A percentile compares a stretch with the other conserved stretches of the same genome.
These are phyloP conservation scores for Colletotrichum tabaci DNA, from an alignment of 2,329 filamentous ascomycete species.

Conservation along the genomic window DNA sequence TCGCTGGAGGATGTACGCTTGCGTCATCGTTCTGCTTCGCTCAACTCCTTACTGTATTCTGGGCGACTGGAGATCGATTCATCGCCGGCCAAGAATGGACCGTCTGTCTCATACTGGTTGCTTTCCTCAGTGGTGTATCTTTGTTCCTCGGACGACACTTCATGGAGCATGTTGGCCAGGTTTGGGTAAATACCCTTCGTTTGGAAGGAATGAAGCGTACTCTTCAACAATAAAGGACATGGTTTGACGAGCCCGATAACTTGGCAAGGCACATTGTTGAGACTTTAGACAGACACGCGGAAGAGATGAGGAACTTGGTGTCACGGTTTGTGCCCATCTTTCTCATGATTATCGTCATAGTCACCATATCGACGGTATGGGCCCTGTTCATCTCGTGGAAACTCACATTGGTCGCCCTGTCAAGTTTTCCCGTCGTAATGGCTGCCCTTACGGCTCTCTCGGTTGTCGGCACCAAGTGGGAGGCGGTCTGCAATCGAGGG, in stretches of 20 bases:
- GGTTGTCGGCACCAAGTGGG: conserved; percentile 78
- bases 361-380: conserved; percentile 80
- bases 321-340: conserved; percentile 82
- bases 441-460: conserved; percentile 77
- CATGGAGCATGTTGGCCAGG: conserved; percentile 79
- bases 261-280: conserved; percentile 75
- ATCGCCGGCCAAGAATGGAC: conserved; percentile 76
- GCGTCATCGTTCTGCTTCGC: conserved; percentile 81
- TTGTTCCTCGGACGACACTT: conserved; percentile 79
- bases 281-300: conserved; percentile 83
- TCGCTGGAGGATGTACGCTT: conserved; percentile 78
- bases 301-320: conserved; percentile 89
- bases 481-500: conserved; percentile 75
- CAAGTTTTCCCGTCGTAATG: conserved; percentile 77
- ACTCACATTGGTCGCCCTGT: conserved; percentile 82
- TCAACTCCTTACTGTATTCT: conserved; percentile 80
- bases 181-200: conserved; percentile 83
- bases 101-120: conserved; percentile 77
- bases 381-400: conserved; percentile 83
- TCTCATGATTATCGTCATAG: conserved; percentile 77
- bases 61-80: conserved; percentile 64
- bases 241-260: conserved; percentile 82
- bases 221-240: conserved; percentile 81
- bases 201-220: conserved; percentile 77
- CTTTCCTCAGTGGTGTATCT: conserved; percentile 75